Evolutionary conservation across 1,139 yeast species (phyloP).

Genomic region (Pichia kudriavzevii): DNA sequence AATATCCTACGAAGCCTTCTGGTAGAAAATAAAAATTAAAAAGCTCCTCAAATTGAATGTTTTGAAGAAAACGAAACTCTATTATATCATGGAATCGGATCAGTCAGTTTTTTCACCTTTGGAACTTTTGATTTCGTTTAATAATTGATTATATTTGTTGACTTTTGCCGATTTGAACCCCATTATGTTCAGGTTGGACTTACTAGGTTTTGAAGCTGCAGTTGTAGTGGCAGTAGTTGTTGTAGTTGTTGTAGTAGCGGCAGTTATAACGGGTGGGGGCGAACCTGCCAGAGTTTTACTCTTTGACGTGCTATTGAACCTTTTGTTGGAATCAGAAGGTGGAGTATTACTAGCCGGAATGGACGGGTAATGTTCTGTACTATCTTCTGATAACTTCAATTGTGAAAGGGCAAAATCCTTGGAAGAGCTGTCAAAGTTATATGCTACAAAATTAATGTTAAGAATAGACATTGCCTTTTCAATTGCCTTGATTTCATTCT

Average conservation of each 20-base stretch:
- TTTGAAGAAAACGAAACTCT: not conserved
- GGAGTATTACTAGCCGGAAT: slow-evolving; percentile 4
- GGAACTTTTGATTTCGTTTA: slow-evolving; percentile 17
- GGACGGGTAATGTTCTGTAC: slow-evolving; percentile 4
- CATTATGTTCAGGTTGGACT: slow-evolving; percentile 2
- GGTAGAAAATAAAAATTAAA: not conserved
- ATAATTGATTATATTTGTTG: slow-evolving; percentile 17
- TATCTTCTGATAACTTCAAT: slow-evolving; percentile 5
- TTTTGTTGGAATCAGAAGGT: slow-evolving; percentile 1
- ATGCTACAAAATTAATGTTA: slow-evolving; percentile 2
- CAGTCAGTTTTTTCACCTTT: slow-evolving; percentile 26
- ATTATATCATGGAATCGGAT: slow-evolving; percentile 1
- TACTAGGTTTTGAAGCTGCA: no score
- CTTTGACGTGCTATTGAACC: slow-evolving; percentile 1
- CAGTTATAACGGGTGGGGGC: slow-evolving; percentile 5
- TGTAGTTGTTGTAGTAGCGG: slow-evolving; percentile 1
- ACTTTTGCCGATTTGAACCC: slow-evolving; percentile 3
- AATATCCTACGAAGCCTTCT: slow-evolving; percentile 1
- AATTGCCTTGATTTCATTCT: slow-evolving; percentile 27
- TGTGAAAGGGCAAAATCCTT: slow-evolving; percentile 1
- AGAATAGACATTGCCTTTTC: slow-evolving; percentile 23
- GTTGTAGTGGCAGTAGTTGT: slow-evolving; percentile 2
- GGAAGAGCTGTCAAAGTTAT: not conserved
- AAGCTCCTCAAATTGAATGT: not conserved
- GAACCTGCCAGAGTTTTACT: slow-evolving; percentile 3